Percentiles rank a stretch among this genome's conserved stretches.
These are phyloP conservation scores for Cenococcum geophilum DNA, from an alignment of 495 filamentous ascomycete species.

Conservation along the genomic window DNA sequence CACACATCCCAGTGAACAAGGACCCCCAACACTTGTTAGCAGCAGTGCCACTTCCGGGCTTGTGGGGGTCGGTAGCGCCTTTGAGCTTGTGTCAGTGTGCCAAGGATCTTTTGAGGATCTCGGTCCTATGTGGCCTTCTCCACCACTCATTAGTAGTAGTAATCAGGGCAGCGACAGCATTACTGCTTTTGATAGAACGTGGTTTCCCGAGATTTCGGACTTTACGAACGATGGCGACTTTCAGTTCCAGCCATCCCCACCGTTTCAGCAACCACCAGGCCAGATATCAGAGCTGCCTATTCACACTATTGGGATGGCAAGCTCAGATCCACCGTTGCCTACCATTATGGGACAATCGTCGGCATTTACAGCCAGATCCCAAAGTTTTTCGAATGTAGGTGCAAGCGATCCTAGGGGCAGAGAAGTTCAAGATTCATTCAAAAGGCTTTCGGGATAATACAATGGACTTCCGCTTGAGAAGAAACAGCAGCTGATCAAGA, in stretches of 20 bases:
- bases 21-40: too few species aligned
- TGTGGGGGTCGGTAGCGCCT: neutral
- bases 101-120: neutral
- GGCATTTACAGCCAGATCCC: neutral
- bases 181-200: neutral
- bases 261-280: neutral
- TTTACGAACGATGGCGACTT: neutral
- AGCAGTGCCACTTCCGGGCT: neutral
- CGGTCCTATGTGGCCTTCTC: neutral
- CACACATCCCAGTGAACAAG: neutral
- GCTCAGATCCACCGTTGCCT: neutral
- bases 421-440: neutral
- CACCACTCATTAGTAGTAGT: neutral
- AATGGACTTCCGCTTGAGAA: neutral
- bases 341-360: neutral
- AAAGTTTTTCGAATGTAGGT: neutral
- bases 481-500: neutral
- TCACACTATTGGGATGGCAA: neutral
- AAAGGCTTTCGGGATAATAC: neutral
- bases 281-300: neutral
- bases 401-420: neutral
- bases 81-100: neutral
- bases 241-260: neutral
- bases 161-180: neutral
- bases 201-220: neutral